phyloP scores from a whole-genome alignment of 306 rosid genomes.

The Vigna radiata region DNA sequence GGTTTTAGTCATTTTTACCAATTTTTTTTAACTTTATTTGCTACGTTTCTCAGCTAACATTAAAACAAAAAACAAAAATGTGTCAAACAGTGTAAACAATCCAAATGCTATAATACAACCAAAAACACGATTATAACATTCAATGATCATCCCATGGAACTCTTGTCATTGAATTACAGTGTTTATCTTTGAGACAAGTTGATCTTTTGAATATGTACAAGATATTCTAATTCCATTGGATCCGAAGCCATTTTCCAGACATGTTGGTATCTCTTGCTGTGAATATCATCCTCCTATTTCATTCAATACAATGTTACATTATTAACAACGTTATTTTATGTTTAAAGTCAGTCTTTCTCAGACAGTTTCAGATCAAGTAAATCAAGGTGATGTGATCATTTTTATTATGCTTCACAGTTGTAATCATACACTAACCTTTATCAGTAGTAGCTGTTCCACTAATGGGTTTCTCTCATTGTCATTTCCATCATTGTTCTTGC shows the following conservation, averaged over 20 bases:
- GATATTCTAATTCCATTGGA: slow-evolving; percentile 1
- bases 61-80: too few relatives aligned
- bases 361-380: not conserved
- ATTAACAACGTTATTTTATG: not conserved
- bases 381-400: too few relatives aligned
- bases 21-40: too few relatives aligned
- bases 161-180: not conserved
- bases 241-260: not conserved
- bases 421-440: not conserved
- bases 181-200: not conserved
- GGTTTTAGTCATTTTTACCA: too few relatives aligned
- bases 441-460: not conserved
- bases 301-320: not conserved
- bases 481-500: not conserved
- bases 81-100: too few relatives aligned
- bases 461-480: not conserved
- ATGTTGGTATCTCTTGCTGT: not conserved
- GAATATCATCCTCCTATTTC: not conserved
- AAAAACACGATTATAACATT: too few relatives aligned
- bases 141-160: not conserved
- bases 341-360: not conserved
- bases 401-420: too few relatives aligned
- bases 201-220: not conserved
- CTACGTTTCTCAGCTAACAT: too few relatives aligned
- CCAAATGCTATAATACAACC: too few relatives aligned